Evolutionary conservation across 129 eudicot genomes (phyloP).

Genomic region (Escallonia rubra): DNA sequence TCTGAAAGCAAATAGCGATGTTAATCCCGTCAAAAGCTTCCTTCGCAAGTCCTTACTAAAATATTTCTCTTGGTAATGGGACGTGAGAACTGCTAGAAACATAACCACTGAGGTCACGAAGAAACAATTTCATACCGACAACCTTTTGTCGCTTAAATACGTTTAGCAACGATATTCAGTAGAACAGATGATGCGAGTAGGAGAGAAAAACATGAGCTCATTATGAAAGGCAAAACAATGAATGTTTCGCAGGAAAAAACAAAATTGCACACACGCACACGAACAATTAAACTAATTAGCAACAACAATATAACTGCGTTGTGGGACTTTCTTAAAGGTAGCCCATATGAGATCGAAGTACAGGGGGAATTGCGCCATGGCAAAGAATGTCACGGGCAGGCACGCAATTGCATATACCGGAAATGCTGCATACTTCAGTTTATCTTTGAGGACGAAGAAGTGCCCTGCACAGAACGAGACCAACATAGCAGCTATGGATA

Average conservation of each 20-base stretch:
- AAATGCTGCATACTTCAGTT: conserved; percentile 5
- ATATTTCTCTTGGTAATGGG: conserved; percentile 7
- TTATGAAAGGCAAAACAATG: too few species aligned
- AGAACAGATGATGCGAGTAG: too few species aligned
- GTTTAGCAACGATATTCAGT: too few species aligned
- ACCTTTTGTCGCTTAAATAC: too few species aligned
- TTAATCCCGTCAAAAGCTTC: neutral
- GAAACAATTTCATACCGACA: neutral
- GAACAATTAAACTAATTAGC: too few species aligned
- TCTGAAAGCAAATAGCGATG: neutral
- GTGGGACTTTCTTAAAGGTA: conserved; percentile 8
- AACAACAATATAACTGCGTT: conserved; percentile 1
- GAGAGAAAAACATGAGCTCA: too few species aligned
- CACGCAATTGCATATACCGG: conserved; percentile 11
- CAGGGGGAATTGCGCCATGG: conserved; percentile 13
- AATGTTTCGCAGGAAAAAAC: too few species aligned
- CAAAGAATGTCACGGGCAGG: conserved; percentile 17
- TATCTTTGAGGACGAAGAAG: conserved; percentile 11
- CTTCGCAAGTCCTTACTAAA: too few species aligned
- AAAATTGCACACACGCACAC: too few species aligned
- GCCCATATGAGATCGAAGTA: conserved; percentile 11
- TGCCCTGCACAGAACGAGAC: conserved; percentile 16
- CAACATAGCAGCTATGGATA: conserved; percentile 13
- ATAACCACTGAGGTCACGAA: conserved; percentile 23
- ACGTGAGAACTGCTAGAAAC: conserved; percentile 26